These are phyloP conservation scores for Vickermania spadyakhi DNA, from an alignment of 208 protist genomes.

Conservation along the genomic window DNA sequence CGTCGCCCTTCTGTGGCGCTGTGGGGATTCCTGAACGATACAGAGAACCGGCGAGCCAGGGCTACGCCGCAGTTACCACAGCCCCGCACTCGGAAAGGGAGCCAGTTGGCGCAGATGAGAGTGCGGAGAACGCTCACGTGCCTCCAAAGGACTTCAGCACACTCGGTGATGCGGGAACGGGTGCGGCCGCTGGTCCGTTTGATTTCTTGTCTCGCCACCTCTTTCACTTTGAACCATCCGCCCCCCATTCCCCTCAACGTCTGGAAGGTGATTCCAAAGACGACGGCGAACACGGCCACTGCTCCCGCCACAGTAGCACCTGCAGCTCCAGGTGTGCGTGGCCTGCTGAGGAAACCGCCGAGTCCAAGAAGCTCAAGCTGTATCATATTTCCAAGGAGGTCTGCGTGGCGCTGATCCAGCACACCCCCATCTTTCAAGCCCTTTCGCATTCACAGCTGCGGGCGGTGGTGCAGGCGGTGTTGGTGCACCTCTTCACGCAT, in stretches of 20 bases:
- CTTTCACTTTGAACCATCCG: not conserved
- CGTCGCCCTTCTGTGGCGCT: no score
- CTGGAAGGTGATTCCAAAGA: not conserved
- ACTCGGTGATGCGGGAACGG: no score
- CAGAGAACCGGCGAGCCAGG: no score
- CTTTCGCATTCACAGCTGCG: not conserved
- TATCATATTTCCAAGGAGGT: not conserved
- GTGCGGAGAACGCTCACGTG: no score
- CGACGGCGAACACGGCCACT: not conserved
- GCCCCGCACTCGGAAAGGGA: no score
- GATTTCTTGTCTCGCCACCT: not conserved
- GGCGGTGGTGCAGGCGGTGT: not conserved
- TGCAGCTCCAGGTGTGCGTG: no score
- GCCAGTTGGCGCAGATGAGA: no score
- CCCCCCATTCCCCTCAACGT: not conserved
- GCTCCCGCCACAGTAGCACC: not conserved
- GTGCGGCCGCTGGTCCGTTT: not conserved
- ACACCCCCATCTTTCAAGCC: not conserved
- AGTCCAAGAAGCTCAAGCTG: not conserved
- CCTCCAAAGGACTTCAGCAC: no score
- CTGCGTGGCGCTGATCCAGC: not conserved
- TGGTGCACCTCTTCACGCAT: not conserved
- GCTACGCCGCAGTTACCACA: not conserved
- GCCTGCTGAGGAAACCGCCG: not conserved
- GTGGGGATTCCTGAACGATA: no score